Conservation (phyloP, 108 stramenopile species). For the Discostella pseudostelligera region DNA sequence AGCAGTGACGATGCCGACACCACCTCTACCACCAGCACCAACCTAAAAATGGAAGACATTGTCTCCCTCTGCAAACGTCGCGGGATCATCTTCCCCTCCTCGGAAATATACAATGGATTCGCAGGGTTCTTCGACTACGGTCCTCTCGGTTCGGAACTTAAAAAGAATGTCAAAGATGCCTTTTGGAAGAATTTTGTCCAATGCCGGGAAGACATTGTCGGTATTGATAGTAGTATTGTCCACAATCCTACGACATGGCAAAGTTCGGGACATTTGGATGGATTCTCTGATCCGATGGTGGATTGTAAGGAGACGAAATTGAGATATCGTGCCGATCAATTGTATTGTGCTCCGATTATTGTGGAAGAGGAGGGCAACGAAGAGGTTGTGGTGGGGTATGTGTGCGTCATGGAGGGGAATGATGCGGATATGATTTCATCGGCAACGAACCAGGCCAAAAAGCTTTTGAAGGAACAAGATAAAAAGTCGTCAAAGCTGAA, state of each 20-base stretch:
- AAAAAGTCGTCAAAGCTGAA: slow-evolving; percentile 45
- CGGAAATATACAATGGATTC: slow-evolving; percentile 96
- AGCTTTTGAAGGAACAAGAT: slow-evolving; percentile 58
- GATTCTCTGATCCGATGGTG: slow-evolving; percentile 97
- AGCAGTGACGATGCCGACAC: not conserved
- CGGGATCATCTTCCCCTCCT: slow-evolving; percentile 95
- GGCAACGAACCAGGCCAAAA: slow-evolving; percentile 71
- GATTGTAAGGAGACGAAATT: slow-evolving; percentile 95
- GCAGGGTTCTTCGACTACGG: slow-evolving; percentile 99
- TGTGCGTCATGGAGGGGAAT: slow-evolving; percentile 88
- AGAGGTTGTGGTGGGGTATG: slow-evolving; percentile 68
- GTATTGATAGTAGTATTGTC: slow-evolving; percentile 93
- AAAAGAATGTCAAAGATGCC: slow-evolving; percentile 85
- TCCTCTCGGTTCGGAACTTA: slow-evolving; percentile 88
- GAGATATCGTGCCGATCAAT: slow-evolving; percentile 94
- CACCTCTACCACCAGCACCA: not conserved
- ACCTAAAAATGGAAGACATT: slow-evolving; percentile 81
- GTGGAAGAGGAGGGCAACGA: slow-evolving; percentile 39
- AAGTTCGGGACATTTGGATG: slow-evolving; percentile 94
- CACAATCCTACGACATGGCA: slow-evolving; percentile 94
- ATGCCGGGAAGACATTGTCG: slow-evolving; percentile 88
- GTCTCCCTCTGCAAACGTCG: slow-evolving; percentile 92
- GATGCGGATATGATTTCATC: slow-evolving; percentile 82
- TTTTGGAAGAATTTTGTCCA: slow-evolving; percentile 96
- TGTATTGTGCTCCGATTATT: slow-evolving; percentile 75